A percentile compares a stretch with the other conserved stretches of the same genome.
Conservation (phyloP, 1,284 basidiomycete species). For the Sporisorium sorghi region DNA sequence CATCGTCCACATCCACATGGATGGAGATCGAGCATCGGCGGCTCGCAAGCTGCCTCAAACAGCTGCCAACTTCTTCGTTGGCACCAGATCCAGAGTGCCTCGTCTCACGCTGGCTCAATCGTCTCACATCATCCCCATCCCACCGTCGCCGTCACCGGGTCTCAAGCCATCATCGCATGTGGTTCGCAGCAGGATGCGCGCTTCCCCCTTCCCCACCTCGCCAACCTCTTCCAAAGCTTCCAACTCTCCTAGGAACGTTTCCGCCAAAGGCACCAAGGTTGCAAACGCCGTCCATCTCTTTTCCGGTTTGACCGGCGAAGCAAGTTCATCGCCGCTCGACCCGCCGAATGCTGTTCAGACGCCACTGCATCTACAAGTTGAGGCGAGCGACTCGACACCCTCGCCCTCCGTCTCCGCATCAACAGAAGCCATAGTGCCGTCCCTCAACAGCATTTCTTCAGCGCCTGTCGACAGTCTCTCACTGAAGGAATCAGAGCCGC, state of each 20-base stretch:
- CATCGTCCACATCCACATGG: conserved; percentile 13
- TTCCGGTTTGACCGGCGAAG: neutral
- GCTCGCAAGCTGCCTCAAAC: conserved; percentile 48
- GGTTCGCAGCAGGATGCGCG: conserved; percentile 3
- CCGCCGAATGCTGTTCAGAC: neutral
- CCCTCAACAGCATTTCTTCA: no score
- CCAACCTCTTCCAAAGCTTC: conserved; percentile 1
- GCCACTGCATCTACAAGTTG: neutral
- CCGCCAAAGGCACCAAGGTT: conserved; percentile 13
- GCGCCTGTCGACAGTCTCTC: no score
- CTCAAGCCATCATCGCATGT: conserved; percentile 7
- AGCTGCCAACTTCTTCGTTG: conserved; percentile 51
- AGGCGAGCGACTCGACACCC: neutral
- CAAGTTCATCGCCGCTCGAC: neutral
- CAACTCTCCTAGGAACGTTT: conserved; percentile 1
- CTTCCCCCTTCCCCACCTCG: conserved; percentile 14
- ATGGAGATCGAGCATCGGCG: conserved; percentile 19
- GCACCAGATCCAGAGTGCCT: conserved; percentile 47
- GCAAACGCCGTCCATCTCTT: conserved; percentile 29
- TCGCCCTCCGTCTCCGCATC: neutral
- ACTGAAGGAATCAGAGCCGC: no score
- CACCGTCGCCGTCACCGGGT: conserved; percentile 5
- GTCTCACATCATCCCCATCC: conserved; percentile 32
- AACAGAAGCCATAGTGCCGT: no score
- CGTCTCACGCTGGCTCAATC: conserved; percentile 41